Evolutionary conservation across 768 basidiomycete genomes (phyloP).

Genomic region (Tylopilus sp.): DNA sequence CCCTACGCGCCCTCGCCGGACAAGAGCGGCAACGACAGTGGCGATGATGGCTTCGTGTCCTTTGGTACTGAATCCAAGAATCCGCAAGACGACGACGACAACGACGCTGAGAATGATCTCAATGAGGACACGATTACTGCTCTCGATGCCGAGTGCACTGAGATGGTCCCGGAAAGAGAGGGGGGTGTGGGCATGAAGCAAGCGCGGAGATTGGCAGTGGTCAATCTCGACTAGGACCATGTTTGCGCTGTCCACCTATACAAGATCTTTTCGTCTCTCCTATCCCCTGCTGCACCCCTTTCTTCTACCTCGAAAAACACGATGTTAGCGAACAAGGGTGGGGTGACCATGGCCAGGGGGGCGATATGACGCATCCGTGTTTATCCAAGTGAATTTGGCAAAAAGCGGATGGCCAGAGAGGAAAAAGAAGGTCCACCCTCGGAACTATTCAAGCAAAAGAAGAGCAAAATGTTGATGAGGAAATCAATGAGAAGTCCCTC

Average conservation of each 20-base stretch:
- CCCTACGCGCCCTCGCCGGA: no score
- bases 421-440: no score
- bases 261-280: slow-evolving; percentile 89
- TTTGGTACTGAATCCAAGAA: slow-evolving; percentile 47
- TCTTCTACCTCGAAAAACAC: slow-evolving; percentile 26
- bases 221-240: no score
- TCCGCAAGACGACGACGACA: no score
- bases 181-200: slow-evolving; percentile 37
- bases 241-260: slow-evolving; percentile 81
- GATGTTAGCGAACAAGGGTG: slow-evolving; percentile 7
- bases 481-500: no score
- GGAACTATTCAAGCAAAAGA: slow-evolving; percentile 49
- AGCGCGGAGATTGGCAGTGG: no score
- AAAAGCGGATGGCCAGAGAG: no score
- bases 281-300: slow-evolving; percentile 56
- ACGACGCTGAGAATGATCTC: no score
- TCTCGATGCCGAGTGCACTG: slow-evolving; percentile 60
- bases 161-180: slow-evolving; percentile 44
- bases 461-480: slow-evolving; percentile 38
- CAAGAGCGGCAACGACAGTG: slow-evolving; percentile 47
- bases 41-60: slow-evolving; percentile 45
- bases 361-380: no score
- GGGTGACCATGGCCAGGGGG: slow-evolving; percentile 34
- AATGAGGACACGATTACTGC: slow-evolving; percentile 69
- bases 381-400: no score